A percentile compares a stretch with the other conserved stretches of the same genome.
These are phyloP conservation scores for Hypericum androsaemum DNA, from an alignment of 345 rosid species.

Conservation along the genomic window DNA sequence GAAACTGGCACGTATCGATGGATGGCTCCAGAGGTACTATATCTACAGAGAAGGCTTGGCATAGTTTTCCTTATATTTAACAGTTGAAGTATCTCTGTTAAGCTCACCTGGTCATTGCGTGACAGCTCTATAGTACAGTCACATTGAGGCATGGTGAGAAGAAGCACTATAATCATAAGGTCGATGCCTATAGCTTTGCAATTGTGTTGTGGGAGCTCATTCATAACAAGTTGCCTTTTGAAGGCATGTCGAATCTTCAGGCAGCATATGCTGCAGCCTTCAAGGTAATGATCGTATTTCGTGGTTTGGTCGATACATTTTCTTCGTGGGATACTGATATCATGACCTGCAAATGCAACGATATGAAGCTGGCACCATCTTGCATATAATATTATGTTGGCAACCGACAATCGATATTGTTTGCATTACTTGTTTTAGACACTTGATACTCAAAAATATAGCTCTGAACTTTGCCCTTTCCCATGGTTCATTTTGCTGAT, in stretches of 20 bases:
- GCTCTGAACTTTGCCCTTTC: too few relatives aligned
- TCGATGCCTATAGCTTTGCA: slow-evolving; percentile 92
- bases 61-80: too few relatives aligned
- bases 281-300: slow-evolving; percentile 41
- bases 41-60: slow-evolving; percentile 4
- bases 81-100: too few relatives aligned
- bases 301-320: too few relatives aligned
- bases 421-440: too few relatives aligned
- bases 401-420: too few relatives aligned
- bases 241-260: slow-evolving; percentile 99
- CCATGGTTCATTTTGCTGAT: too few relatives aligned
- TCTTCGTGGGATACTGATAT: too few relatives aligned
- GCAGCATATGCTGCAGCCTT: slow-evolving; percentile 99
- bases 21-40: slow-evolving; percentile 97
- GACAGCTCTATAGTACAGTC: slow-evolving; percentile 93
- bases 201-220: slow-evolving; percentile 95
- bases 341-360: too few relatives aligned
- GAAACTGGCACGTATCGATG: slow-evolving; percentile 98
- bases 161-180: slow-evolving; percentile 92
- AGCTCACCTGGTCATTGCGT: slow-evolving; percentile 7
- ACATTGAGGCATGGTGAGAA: slow-evolving; percentile 96
- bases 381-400: too few relatives aligned
- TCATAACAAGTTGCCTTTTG: slow-evolving; percentile 91
- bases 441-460: too few relatives aligned
- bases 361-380: too few relatives aligned